These are phyloP conservation scores for Coemansia sp. DNA, from an alignment of 192 early-diverging fungal species.

Conservation along the genomic window DNA sequence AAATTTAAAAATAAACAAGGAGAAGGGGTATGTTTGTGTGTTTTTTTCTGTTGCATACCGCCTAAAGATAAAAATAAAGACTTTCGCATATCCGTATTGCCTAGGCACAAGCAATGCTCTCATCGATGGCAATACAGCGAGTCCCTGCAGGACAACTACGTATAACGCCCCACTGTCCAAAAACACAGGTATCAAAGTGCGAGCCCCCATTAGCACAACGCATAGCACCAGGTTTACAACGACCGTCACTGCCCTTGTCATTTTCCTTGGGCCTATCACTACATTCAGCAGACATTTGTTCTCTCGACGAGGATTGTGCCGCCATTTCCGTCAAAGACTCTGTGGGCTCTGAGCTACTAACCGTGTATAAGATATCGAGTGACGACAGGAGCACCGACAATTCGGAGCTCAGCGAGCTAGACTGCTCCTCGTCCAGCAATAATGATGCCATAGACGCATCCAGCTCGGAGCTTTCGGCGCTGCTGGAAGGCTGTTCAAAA, in stretches of 20 bases:
- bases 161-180: conserved; percentile 35
- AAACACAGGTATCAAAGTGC: conserved; percentile 39
- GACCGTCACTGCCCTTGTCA: neutral
- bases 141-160: conserved; percentile 31
- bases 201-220: conserved; percentile 11
- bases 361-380: neutral
- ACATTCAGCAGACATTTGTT: neutral
- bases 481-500: neutral
- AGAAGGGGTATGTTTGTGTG: no score
- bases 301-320: neutral
- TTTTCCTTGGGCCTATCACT: neutral
- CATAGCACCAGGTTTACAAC: conserved; percentile 14
- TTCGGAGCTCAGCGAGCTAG: neutral
- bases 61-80: no score
- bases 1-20: no score
- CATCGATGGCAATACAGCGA: conserved; percentile 8
- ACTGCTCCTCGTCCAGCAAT: neutral
- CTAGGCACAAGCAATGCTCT: conserved; percentile 30
- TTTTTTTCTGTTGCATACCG: no score
- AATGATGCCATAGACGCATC: neutral
- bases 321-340: neutral
- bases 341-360: neutral
- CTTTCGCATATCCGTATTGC: no score
- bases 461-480: neutral
- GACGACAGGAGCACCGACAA: neutral